Base-by-base conservation (phyloP, 345 rosid genomes). In the Melaleuca alternifolia region DNA sequence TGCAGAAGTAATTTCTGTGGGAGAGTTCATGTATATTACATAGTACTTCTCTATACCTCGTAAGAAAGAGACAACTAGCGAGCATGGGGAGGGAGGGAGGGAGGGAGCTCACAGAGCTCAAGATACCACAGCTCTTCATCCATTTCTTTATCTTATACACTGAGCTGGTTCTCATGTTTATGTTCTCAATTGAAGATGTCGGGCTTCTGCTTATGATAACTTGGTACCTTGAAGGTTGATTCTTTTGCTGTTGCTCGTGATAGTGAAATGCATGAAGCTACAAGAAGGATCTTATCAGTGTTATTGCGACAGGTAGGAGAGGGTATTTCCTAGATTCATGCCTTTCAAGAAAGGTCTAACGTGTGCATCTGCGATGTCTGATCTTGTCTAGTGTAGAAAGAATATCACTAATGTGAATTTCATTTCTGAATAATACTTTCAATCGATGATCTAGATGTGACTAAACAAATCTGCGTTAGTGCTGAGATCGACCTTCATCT, bases 261-360 rank as follows among this genome's bases (percentile, higher is more conserved):
- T 87, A 92, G 85, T 90, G 96, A 93, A 89, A 95, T 93, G 93
- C 99, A 97, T 89, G 99, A 96, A 93, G 99, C 99, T 62, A 96
- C 99, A 28, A 94, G 99, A 50, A 91, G 99, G 90, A 90, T 97
- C 86, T 90, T 97, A 88, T 97, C 99, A 51, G 97, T 97, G 84
- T 88, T 97, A 86, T 89, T 97, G 86, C 94, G 98, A 85, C 99
- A 97, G 99, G 98, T 97, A 76, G 13, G 26, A 33, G 33, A 30
- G 79, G 50, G 48, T 52, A 83, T 33, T 48, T 59, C 52, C 65
- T 46, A 76, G 37, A 0, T 86, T 61, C 18, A 33, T 61, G 24
- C 7, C n/a, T 54, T 24, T n/a, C 28, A 54, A 82, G 26, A 85
- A n/a, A 57, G 26, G 65, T 21, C 76, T 11, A 52, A 23, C 12